Evolutionary conservation across 1,284 basidiomycete genomes (phyloP), one percentile per base, ranked within the genome.

Genomic region (Neolentinus lepideus): DNA sequence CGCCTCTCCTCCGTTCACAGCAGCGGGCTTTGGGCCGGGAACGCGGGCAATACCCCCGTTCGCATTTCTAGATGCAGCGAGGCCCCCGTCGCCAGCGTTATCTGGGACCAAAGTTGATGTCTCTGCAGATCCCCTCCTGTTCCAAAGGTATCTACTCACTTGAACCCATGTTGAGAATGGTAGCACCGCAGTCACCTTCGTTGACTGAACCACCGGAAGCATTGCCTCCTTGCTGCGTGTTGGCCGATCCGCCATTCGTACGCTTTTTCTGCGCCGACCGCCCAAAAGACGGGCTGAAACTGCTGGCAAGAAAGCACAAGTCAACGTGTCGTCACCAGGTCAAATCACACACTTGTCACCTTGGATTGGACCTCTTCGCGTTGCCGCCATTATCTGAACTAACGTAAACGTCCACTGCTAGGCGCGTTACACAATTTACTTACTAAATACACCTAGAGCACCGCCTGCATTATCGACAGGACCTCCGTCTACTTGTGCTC

Each of bases 331-430:
- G 38, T 43, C 38, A 8, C 14, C 22, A 22, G 25, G 22, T n/a
- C 19, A 47, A 47, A 29, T 12, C 11, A 16, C n/a, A 16, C 25
- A 29, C 12, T 21, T 4, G 47, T 25, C 25, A 25, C 47, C 22
- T 11, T 50, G 47, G 25, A 50, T 21, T 11, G 6, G 21, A 8
- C 10, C 19, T 52, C 51, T 31, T 36, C 63, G 22, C 61, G 57
- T 55, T 60, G 16, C 68, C 68, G 16, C 57, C 64, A 53, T 64
- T 58, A 1, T 66, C 67, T 54, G 67, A 67, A 2, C 68, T 67
- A 21, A 66, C 67, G 19, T 60, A n/a, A n/a, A n/a, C n/a, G n/a
- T n/a, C n/a, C n/a, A n/a, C n/a, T n/a, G n/a, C n/a, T n/a, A n/a
- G n/a, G n/a, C n/a, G n/a, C n/a, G n/a, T n/a, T 22, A 54, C 21